Evolutionary conservation across 331 rosid species (phyloP), one percentile per base, ranked within the genome.

Genomic region (Erythrophleum ivorense): DNA sequence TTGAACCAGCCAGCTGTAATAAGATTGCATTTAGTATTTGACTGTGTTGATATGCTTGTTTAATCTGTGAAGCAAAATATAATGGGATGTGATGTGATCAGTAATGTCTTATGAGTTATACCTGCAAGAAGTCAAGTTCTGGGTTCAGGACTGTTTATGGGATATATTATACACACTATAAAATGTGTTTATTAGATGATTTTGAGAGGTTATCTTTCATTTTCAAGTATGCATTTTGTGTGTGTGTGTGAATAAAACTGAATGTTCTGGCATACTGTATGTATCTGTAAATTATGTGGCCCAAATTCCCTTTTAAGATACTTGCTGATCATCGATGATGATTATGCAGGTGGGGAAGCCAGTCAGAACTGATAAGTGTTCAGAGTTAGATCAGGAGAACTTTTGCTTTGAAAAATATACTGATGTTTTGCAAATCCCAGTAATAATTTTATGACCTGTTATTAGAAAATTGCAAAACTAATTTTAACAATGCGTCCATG

Each of bases 281-380:
- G 6, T 18, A 7, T 19, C 49, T 66, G 43, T 38, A 66, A 13
- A 31, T 14, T 14, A 13, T 33, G 14, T 24, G 60, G 21, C 50
- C 58, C 19, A 36, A 29, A 57, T 46, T 75, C 64, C 15, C 64
- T 48, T 16, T 40, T 33, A 40, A 76, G 34, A 11, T 40, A 2
- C 46, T 34, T 75, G 40, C 64, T 60, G 82, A 67, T 57, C 31
- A 31, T 11, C 71, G 45, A 19, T 24, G 65, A 71, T 76, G 73
- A 71, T 76, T 45, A 64, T 71, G 66, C 63, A 18, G 68, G 31
- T 54, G 31, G 49, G 55, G 48, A 31, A 7, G 80, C 78, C 31
- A 24, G 12, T 63, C 64, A 21, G 29, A 75, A 62, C 33, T 79
- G 34, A 2, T 34, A 21, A 29, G 7, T 82, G 58, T 73, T 48